Evolutionary conservation across 208 protist genomes (phyloP).

Genomic region (Blastocrithidia nonstop): DNA sequence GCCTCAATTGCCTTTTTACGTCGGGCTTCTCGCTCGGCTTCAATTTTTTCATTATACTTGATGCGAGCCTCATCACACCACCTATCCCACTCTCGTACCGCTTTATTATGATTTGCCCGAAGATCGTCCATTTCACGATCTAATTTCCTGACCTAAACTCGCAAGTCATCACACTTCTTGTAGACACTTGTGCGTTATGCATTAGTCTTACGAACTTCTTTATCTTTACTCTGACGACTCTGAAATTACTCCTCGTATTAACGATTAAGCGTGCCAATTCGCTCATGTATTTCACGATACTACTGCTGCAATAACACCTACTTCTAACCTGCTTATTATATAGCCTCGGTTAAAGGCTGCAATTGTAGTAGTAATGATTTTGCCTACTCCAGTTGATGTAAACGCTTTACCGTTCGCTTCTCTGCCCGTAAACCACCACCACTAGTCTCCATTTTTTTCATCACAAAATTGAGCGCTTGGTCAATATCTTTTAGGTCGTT

Average conservation of each 20-base stretch:
- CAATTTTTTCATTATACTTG: constrained; percentile 38
- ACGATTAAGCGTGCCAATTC: constrained; percentile 40
- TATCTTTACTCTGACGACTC: constrained; percentile 27
- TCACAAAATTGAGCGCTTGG: constrained; percentile 41
- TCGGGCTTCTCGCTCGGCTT: constrained; percentile 40
- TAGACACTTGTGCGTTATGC: constrained; percentile 26
- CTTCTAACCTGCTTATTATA: constrained; percentile 36
- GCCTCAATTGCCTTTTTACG: constrained; percentile 22
- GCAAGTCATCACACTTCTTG: constrained; percentile 35
- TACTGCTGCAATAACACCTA: constrained; percentile 57
- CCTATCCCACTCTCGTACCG: constrained; percentile 27
- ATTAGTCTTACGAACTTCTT: constrained; percentile 19
- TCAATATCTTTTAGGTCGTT: constrained; percentile 50
- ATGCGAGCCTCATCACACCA: constrained; percentile 43
- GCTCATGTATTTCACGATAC: constrained; percentile 60
- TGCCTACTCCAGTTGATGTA: constrained; percentile 49
- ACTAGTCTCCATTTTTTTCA: constrained; percentile 65
- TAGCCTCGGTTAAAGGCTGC: constrained; percentile 44
- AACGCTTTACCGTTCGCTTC: constrained; percentile 22
- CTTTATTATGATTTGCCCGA: constrained; percentile 19
- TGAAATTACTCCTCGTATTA: constrained; percentile 39
- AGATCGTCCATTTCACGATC: constrained; percentile 34
- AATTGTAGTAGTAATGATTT: constrained; percentile 48
- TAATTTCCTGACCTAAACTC: constrained; percentile 15
- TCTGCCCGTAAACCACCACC: constrained; percentile 44